phyloP scores from a whole-genome alignment of 805 yeast genomes.

The Candida argentea region DNA sequence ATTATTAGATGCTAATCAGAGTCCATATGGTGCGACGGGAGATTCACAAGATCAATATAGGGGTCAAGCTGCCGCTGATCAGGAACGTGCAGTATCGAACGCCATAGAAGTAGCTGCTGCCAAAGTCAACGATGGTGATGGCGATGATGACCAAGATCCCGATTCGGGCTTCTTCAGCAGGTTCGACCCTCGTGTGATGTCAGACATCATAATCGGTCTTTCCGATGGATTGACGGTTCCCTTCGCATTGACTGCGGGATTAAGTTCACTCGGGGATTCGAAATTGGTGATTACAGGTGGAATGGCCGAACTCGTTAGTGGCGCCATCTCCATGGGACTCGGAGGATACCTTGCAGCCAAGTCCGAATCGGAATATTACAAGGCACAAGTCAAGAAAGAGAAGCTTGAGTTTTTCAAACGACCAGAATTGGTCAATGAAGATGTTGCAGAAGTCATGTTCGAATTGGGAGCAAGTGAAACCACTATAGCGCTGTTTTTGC shows the following conservation, averaged over 20 bases:
- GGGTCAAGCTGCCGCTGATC: constrained; percentile 24
- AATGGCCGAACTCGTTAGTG: constrained; percentile 92
- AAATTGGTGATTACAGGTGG: constrained; percentile 95
- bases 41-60: constrained; percentile 21
- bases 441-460: constrained; percentile 68
- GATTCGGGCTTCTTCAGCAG: constrained; percentile 34
- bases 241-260: constrained; percentile 96
- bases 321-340: constrained; percentile 95
- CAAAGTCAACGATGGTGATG: constrained; percentile 13
- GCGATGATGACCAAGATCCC: constrained; percentile 17
- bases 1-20: constrained; percentile 21
- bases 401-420: constrained; percentile 56
- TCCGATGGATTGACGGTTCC: constrained; percentile 97
- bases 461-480: constrained; percentile 66
- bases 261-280: constrained; percentile 82
- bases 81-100: constrained; percentile 21
- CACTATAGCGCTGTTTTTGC: constrained; percentile 63
- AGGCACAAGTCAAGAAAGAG: constrained; percentile 61
- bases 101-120: constrained; percentile 18
- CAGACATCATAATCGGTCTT: constrained; percentile 86
- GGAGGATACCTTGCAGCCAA: constrained; percentile 96
- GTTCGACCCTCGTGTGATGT: constrained; percentile 86
- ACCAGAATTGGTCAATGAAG: constrained; percentile 59
- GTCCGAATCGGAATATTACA: constrained; percentile 70
- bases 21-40: constrained; percentile 27